A percentile compares a stretch with the other conserved stretches of the same genome.
phyloP scores from a whole-genome alignment of 1,139 yeast species.

The Lodderomyces margitis region DNA sequence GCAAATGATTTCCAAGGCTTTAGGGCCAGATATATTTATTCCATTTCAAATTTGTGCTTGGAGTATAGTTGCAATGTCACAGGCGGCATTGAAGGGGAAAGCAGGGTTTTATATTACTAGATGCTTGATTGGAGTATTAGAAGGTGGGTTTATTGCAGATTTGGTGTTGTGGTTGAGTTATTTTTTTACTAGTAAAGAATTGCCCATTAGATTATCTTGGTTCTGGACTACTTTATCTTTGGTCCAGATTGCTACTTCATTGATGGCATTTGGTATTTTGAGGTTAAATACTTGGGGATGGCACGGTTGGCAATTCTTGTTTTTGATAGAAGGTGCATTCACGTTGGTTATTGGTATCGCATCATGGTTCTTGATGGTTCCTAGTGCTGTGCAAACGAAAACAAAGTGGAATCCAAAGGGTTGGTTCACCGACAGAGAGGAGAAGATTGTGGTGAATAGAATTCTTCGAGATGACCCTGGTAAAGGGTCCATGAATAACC shows the following conservation, averaged over 20 bases:
- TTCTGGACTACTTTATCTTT: conserved; percentile 17
- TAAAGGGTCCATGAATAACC: conserved; percentile 67
- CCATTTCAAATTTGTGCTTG: conserved; percentile 34
- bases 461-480: conserved; percentile 66
- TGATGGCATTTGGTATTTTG: conserved; percentile 35
- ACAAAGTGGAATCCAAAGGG: conserved; percentile 50
- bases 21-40: conserved; percentile 33
- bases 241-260: conserved; percentile 35
- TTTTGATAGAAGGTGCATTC: conserved; percentile 59
- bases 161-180: conserved; percentile 27
- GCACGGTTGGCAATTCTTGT: conserved; percentile 66
- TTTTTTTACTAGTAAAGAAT: conserved; percentile 28
- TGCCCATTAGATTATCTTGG: conserved; percentile 25
- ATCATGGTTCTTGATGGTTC: conserved; percentile 57
- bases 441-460: conserved; percentile 59
- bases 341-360: conserved; percentile 55
- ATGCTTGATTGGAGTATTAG: conserved; percentile 27
- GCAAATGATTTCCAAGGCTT: conserved; percentile 29
- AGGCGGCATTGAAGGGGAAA: conserved; percentile 25
- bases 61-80: conserved; percentile 30
- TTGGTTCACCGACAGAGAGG: conserved; percentile 64
- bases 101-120: conserved; percentile 27
- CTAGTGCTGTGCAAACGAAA: conserved; percentile 57
- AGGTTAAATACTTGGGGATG: conserved; percentile 26
- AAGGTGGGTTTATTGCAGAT: conserved; percentile 35